Conservation (phyloP, 306 rosid species). For the Ceratonia siliqua region DNA sequence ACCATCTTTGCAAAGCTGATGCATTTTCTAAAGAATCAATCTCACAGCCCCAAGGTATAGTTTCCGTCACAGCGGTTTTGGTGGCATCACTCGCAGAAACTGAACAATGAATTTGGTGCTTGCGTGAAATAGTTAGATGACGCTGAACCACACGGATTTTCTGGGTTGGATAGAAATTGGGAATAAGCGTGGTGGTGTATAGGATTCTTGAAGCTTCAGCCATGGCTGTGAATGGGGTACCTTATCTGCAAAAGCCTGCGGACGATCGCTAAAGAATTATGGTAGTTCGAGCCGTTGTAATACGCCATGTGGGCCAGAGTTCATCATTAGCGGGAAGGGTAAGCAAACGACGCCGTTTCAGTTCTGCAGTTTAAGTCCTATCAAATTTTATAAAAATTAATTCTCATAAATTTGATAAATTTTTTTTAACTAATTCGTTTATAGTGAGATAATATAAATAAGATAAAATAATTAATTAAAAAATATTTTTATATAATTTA, state of each 20-base stretch:
- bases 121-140: conserved; percentile 36
- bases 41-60: conserved; percentile 89
- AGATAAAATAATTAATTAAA: too few species aligned
- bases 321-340: not conserved
- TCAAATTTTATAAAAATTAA: too few species aligned
- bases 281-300: conserved; percentile 20
- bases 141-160: conserved; percentile 29
- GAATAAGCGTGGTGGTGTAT: conserved; percentile 40
- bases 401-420: too few species aligned
- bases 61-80: conserved; percentile 27
- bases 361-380: too few species aligned
- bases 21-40: conserved; percentile 78
- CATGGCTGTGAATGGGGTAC: conserved; percentile 51
- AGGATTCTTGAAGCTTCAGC: conserved; percentile 61
- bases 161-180: conserved; percentile 44
- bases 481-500: too few species aligned
- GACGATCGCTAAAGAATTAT: not conserved
- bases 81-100: conserved; percentile 49
- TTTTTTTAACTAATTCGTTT: too few species aligned
- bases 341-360: not conserved
- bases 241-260: conserved; percentile 50
- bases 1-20: conserved; percentile 75
- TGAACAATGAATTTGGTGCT: conserved; percentile 50
- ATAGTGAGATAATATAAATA: too few species aligned
- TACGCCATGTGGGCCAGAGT: not conserved